phyloP scores from a whole-genome alignment of 352 stramenopile genomes.

The Phytopythium ostracodes region DNA sequence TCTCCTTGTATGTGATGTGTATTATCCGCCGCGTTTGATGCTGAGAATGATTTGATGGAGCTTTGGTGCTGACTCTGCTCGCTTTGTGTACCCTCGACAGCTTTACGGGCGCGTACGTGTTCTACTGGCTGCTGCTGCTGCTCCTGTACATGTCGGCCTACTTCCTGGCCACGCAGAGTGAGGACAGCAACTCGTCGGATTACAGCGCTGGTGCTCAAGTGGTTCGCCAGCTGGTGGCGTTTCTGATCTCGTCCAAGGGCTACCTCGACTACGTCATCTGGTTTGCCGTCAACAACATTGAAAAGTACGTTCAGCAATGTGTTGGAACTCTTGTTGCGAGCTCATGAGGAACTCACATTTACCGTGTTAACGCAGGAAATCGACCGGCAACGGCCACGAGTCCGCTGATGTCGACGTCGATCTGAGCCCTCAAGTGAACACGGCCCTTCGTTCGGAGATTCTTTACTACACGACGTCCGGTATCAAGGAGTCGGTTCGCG shows the following conservation, averaged over 20 bases:
- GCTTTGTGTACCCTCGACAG: constrained; percentile 18
- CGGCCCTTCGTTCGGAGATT: constrained; percentile 85
- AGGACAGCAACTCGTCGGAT: constrained; percentile 38
- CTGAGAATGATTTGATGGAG: not conserved
- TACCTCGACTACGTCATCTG: constrained; percentile 89
- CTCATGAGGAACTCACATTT: not conserved
- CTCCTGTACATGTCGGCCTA: constrained; percentile 90
- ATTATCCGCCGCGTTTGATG: not conserved
- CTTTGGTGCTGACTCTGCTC: constrained; percentile 8
- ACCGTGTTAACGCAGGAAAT: constrained; percentile 11
- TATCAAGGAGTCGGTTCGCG: constrained; percentile 83
- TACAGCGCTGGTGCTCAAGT: constrained; percentile 66
- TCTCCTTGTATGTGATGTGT: constrained; percentile 85
- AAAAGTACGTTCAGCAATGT: constrained; percentile 31
- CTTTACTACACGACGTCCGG: constrained; percentile 89
- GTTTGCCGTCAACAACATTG: constrained; percentile 89
- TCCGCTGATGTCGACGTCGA: constrained; percentile 83
- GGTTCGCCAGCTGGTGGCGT: constrained; percentile 76
- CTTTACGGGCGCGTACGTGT: constrained; percentile 85
- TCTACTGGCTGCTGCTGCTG: constrained; percentile 86
- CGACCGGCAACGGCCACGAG: constrained; percentile 43
- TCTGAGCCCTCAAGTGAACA: constrained; percentile 85
- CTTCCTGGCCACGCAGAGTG: constrained; percentile 74
- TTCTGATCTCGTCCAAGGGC: constrained; percentile 79
- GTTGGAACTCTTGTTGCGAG: not conserved